Conservation (phyloP, 2,329 filamentous ascomycete genomes). For the Aspergillus oerlinghausenensis region DNA sequence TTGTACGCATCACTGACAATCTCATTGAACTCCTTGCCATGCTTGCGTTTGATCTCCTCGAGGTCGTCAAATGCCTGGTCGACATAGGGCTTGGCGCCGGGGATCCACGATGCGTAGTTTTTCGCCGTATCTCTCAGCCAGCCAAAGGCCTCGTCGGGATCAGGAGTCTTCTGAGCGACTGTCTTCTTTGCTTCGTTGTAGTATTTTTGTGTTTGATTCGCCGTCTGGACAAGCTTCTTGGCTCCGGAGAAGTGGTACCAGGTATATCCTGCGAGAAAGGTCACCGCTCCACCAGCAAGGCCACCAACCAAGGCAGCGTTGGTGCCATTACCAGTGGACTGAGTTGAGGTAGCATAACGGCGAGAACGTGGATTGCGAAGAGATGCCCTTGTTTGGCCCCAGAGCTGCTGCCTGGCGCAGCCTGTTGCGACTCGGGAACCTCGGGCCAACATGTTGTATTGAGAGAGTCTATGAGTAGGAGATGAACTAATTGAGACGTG, state of each 20-base stretch:
- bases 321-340: slow-evolving; percentile 16
- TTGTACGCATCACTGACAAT: slow-evolving; percentile 64
- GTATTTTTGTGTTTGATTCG: slow-evolving; percentile 56
- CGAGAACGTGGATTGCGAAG: slow-evolving; percentile 17
- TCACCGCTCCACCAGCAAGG: slow-evolving; percentile 46
- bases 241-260: slow-evolving; percentile 54
- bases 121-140: slow-evolving; percentile 63
- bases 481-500: background rate
- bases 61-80: slow-evolving; percentile 67
- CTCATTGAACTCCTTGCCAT: slow-evolving; percentile 65
- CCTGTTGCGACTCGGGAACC: slow-evolving; percentile 4
- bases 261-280: slow-evolving; percentile 45
- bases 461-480: background rate
- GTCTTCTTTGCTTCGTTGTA: slow-evolving; percentile 57
- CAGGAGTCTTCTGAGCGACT: slow-evolving; percentile 59
- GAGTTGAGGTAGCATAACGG: slow-evolving; percentile 26
- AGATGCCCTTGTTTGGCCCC: slow-evolving; percentile 1
- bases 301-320: slow-evolving; percentile 43
- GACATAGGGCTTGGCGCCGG: slow-evolving; percentile 64
- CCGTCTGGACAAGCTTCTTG: slow-evolving; percentile 45
- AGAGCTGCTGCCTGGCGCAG: slow-evolving; percentile 6
- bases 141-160: slow-evolving; percentile 61
- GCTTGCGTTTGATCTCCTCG: slow-evolving; percentile 62
- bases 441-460: slow-evolving; percentile 4
- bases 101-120: slow-evolving; percentile 67